phyloP scores from a whole-genome alignment of 495 filamentous ascomycete species.

The Neurospora pannonica region DNA sequence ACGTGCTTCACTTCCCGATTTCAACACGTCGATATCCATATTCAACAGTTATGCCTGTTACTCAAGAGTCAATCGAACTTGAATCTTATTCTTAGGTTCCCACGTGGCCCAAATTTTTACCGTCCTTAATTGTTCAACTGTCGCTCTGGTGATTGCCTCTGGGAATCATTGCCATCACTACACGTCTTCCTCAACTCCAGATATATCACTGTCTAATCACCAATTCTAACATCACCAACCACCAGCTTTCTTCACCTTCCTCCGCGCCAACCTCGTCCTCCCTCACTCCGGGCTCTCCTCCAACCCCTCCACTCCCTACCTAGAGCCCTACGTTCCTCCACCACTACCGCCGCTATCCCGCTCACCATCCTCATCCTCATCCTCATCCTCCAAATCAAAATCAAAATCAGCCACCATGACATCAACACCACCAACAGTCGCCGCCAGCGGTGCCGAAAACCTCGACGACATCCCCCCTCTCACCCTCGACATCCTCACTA shows the following conservation, averaged over 20 bases:
- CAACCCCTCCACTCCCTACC: constrained; percentile 29
- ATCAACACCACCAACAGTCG: constrained; percentile 4
- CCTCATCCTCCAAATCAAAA: background rate
- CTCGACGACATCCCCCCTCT: constrained; percentile 32
- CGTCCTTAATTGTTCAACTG: background rate
- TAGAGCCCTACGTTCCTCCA: constrained; percentile 24
- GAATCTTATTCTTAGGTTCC: background rate
- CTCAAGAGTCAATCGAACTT: background rate
- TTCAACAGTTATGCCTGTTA: constrained; percentile 1
- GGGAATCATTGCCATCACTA: background rate
- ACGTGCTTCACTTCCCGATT: background rate
- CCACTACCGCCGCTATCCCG: background rate
- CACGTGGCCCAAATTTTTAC: background rate
- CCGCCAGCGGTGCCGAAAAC: constrained; percentile 4
- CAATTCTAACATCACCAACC: constrained; percentile 8
- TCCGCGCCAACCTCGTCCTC: constrained; percentile 46
- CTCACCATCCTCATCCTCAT: background rate
- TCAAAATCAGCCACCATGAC: background rate
- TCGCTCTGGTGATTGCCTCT: background rate
- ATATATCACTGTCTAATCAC: background rate
- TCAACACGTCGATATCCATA: background rate
- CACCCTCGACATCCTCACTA: constrained; percentile 25
- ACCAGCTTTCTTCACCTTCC: constrained; percentile 47
- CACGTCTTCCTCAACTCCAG: background rate
- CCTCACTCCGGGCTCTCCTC: constrained; percentile 34